Evolutionary conservation across 495 filamentous ascomycete genomes (phyloP).

Genomic region (Articulospora tetracladia): DNA sequence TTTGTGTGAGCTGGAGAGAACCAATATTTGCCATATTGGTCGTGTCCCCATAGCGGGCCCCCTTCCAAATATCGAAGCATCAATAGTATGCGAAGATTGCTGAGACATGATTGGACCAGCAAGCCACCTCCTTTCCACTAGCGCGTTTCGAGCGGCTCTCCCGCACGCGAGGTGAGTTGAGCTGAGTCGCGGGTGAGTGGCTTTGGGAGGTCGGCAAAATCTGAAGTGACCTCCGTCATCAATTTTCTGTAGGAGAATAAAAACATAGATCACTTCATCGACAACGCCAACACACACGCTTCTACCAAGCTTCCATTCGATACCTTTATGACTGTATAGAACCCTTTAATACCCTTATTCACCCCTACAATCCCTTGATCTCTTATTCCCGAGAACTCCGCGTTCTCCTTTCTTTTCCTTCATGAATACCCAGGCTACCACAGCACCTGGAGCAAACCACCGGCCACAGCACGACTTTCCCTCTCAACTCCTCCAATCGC

Average conservation of each 20-base stretch:
- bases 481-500: constrained; percentile 48
- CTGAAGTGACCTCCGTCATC: not conserved
- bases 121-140: not conserved
- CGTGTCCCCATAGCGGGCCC: no score
- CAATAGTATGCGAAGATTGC: not conserved
- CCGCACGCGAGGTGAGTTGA: not conserved
- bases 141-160: not conserved
- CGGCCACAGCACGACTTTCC: constrained; percentile 12
- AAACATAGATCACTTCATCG: not conserved
- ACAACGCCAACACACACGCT: not conserved
- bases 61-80: no score
- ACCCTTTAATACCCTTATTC: not conserved
- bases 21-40: not conserved
- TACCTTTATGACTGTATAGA: not conserved
- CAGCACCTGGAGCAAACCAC: not conserved
- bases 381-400: constrained; percentile 19
- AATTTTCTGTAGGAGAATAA: not conserved
- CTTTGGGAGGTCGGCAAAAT: not conserved
- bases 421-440: constrained; percentile 20
- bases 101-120: not conserved
- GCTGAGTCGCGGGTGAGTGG: not conserved
- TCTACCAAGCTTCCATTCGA: constrained; percentile 14
- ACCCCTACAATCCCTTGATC: no score
- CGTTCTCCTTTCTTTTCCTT: constrained; percentile 11
- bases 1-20: not conserved